Evolutionary conservation across 139 green algal species (phyloP).

Genomic region (Bryopsis sp.): DNA sequence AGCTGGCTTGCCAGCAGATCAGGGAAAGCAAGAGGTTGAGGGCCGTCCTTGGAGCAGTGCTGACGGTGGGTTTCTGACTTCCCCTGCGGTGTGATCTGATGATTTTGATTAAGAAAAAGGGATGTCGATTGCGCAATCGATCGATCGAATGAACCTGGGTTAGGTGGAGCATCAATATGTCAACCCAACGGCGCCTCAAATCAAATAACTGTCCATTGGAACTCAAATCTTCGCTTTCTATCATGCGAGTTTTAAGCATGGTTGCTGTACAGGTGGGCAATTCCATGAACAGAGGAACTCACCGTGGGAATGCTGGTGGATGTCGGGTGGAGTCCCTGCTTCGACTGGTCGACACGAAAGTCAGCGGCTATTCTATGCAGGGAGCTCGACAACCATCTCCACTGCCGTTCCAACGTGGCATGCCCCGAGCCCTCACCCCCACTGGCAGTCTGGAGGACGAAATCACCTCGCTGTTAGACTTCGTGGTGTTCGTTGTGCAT

Average conservation of each 20-base stretch:
- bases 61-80: neutral
- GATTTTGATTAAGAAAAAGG: no score
- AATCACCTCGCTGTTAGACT: constrained; percentile 14
- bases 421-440: neutral
- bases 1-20: constrained; percentile 14
- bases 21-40: constrained; percentile 8
- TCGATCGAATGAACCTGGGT: no score
- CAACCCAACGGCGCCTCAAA: no score
- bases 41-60: neutral
- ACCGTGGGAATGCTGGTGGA: constrained; percentile 14
- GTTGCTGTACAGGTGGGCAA: constrained; percentile 7
- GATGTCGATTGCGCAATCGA: no score
- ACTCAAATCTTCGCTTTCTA: no score
- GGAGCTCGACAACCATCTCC: neutral
- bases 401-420: neutral
- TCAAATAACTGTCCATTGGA: no score
- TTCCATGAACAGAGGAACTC: constrained; percentile 14
- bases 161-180: no score
- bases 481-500: constrained; percentile 5
- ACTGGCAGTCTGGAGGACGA: neutral
- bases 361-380: neutral
- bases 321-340: constrained; percentile 7
- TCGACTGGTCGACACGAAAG: neutral
- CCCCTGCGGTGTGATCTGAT: neutral
- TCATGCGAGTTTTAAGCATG: neutral